Base-by-base conservation (phyloP, 495 filamentous ascomycete genomes). In the Lophium mytilinum region DNA sequence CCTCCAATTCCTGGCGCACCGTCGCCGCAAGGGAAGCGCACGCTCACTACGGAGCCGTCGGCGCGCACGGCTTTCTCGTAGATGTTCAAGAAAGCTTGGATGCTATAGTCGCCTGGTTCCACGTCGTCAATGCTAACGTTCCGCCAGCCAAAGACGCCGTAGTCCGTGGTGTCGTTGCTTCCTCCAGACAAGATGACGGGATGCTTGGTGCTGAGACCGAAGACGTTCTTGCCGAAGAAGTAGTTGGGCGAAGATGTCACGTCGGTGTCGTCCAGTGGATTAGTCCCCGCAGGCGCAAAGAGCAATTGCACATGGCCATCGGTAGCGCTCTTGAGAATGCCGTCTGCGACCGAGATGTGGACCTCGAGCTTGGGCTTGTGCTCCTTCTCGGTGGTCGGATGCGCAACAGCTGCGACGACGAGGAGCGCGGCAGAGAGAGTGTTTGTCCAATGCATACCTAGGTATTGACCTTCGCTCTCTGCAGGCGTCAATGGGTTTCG, bases 21-120 rank as follows among this genome's bases (percentile, higher is more conserved):
- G 45, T 65, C 62, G 19, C 62, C 62, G 37, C 62, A 65, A 2
- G 62, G 62, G 48, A 65, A 65, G 21, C 39, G 53, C 24, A 65
- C 40, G 36, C 45, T 61, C 7, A 65, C 58, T 4, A 40, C 46
- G 4, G 61, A 64, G 21, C 61, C 61, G 46, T 64, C 61, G 21
- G 51, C 50, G 7, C 61, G 45, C 0, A 47, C 53, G 3, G 57
- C 61, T 9, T 42, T 60, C 37, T 60, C 57, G 41, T 64, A 60
- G 17, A 21, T n/a, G 24, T 36, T 56, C 15, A 65, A 33, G 50
- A 65, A 61, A 2, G 58, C 62, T 39, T 62, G 62, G 1, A 62
- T 41, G 10, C 17, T 50, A 47, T 65, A 65, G 46, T 53, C 36
- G 30, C 58, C 62, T 1, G 59, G 43, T 14, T 49, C 15, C 12